Evolutionary conservation across 2,329 filamentous ascomycete species (phyloP).

Genomic region (Fusarium gaditjirri): DNA sequence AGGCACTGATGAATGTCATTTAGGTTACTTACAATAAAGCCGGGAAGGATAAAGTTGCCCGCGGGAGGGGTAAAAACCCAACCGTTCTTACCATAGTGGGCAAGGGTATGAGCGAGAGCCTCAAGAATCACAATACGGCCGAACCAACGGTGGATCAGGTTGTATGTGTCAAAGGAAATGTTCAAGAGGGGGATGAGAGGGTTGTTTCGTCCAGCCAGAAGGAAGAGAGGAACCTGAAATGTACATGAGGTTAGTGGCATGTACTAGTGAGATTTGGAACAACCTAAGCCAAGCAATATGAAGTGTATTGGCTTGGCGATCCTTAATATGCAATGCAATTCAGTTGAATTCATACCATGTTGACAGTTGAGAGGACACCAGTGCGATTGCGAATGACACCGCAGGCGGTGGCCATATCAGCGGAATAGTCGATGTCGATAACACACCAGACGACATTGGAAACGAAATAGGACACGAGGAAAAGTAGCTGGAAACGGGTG

Average conservation of each 20-base stretch:
- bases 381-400: slow-evolving; percentile 72
- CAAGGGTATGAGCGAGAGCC: slow-evolving; percentile 71
- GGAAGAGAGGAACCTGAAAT: slow-evolving; percentile 70
- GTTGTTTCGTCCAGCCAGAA: slow-evolving; percentile 82
- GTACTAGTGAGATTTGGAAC: not conserved
- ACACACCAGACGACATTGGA: slow-evolving; percentile 76
- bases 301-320: not conserved
- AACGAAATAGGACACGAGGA: slow-evolving; percentile 64
- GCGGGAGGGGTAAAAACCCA: slow-evolving; percentile 55
- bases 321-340: not conserved
- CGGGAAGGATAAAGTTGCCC: slow-evolving; percentile 65
- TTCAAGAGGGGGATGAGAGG: slow-evolving; percentile 77
- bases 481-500: slow-evolving; percentile 67
- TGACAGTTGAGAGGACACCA: slow-evolving; percentile 76
- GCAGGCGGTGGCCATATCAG: slow-evolving; percentile 55
- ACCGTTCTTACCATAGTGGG: slow-evolving; percentile 64
- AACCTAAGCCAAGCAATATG: not conserved
- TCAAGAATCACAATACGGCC: slow-evolving; percentile 80
- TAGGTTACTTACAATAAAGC: slow-evolving; percentile 67
- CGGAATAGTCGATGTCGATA: slow-evolving; percentile 68
- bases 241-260: slow-evolving; percentile 8
- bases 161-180: slow-evolving; percentile 85
- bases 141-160: slow-evolving; percentile 83
- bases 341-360: slow-evolving; percentile 68
- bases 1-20: not conserved